Evolutionary conservation across 2,329 filamentous ascomycete species (phyloP).

Genomic region (Talaromyces sp.): DNA sequence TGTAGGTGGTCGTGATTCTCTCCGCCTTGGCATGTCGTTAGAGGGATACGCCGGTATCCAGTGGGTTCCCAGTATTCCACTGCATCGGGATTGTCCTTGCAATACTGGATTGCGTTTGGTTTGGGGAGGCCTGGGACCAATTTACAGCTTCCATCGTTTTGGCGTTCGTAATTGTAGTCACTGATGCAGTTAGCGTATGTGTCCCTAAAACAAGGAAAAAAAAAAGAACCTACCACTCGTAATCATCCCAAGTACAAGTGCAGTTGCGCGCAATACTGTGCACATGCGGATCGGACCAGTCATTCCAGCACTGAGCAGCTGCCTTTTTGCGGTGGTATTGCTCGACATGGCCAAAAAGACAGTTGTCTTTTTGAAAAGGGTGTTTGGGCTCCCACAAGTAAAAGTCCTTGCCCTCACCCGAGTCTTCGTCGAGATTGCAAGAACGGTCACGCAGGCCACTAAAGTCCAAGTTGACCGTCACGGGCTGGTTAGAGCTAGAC

Average conservation of each 20-base stretch:
- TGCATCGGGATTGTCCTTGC: constrained; percentile 59
- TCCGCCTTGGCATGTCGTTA: constrained; percentile 80
- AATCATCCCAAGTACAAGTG: constrained; percentile 77
- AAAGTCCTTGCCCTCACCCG: constrained; percentile 63
- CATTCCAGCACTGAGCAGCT: constrained; percentile 76
- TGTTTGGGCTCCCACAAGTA: constrained; percentile 83
- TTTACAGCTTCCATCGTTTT: constrained; percentile 68
- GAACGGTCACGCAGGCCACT: constrained; percentile 65
- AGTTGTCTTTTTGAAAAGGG: constrained; percentile 70
- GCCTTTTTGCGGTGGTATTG: constrained; percentile 86
- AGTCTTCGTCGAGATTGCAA: constrained; percentile 63
- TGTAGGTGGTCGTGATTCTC: constrained; percentile 64
- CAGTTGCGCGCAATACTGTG: constrained; percentile 71
- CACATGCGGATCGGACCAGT: constrained; percentile 62
- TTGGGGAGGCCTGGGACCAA: constrained; percentile 70
- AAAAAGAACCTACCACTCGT: constrained; percentile 68
- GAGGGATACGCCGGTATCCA: constrained; percentile 81
- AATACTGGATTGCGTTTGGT: constrained; percentile 54
- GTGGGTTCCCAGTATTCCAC: constrained; percentile 77
- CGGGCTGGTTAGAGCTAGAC: constrained; percentile 45
- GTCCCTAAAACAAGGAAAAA: neutral
- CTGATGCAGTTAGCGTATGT: constrained; percentile 37
- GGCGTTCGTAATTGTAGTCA: constrained; percentile 88
- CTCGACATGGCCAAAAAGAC: constrained; percentile 86
- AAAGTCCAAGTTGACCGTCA: constrained; percentile 85